Evolutionary conservation across 2,329 filamentous ascomycete species (phyloP).

Genomic region (Arthrocladium fulminans): DNA sequence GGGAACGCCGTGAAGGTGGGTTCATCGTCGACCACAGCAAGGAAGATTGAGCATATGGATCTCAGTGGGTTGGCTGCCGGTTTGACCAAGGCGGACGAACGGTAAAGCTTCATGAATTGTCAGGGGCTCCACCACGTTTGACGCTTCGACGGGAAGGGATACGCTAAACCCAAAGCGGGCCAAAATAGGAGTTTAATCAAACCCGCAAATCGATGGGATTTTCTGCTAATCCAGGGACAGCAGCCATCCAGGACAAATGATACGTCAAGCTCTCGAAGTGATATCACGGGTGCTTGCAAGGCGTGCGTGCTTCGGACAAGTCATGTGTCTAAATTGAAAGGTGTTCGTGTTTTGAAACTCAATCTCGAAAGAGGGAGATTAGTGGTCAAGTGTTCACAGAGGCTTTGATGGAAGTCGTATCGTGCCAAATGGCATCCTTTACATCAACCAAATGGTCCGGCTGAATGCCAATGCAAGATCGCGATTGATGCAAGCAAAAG

Average conservation of each 20-base stretch:
- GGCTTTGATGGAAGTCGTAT: no score
- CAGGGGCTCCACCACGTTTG: background rate
- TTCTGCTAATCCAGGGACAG: no score
- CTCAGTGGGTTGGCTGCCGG: background rate
- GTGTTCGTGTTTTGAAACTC: no score
- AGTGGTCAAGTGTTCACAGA: no score
- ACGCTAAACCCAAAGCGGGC: background rate
- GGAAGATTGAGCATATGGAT: background rate
- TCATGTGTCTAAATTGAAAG: background rate
- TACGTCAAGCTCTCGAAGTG: background rate
- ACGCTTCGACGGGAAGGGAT: background rate
- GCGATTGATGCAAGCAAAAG: background rate
- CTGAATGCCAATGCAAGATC: background rate
- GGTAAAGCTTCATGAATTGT: background rate
- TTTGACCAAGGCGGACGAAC: background rate
- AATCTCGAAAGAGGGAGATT: no score
- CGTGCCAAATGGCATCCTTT: no score
- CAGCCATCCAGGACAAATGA: background rate
- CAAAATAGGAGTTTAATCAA: no score
- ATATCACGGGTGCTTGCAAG: background rate
- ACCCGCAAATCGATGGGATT: background rate
- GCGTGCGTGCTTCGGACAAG: background rate
- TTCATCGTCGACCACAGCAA: background rate
- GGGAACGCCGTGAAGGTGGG: background rate
- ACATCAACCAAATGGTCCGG: background rate